These are phyloP conservation scores for Hypoxylon fuscum DNA, from an alignment of 495 filamentous ascomycete genomes.

Conservation along the genomic window DNA sequence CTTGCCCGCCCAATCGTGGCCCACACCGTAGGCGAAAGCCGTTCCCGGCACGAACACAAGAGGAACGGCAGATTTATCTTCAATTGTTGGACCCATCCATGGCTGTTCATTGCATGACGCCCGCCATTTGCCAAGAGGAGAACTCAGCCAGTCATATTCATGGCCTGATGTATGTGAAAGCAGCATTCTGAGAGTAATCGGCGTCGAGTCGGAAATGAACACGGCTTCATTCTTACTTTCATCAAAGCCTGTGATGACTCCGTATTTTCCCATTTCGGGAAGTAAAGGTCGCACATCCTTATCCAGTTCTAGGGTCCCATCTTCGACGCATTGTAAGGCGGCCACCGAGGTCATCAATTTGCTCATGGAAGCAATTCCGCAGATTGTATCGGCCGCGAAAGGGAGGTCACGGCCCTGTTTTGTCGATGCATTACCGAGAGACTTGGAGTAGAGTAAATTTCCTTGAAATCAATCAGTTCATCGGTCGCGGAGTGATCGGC, in stretches of 20 bases:
- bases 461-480: no score
- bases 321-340: constrained; percentile 61
- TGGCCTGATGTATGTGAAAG: constrained; percentile 61
- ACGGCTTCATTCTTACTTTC: constrained; percentile 40
- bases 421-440: constrained; percentile 24
- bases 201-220: constrained; percentile 38
- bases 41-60: constrained; percentile 58
- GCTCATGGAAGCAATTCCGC: constrained; percentile 62
- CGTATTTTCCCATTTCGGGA: constrained; percentile 52
- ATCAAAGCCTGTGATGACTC: constrained; percentile 52
- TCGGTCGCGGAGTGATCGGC: constrained; percentile 3
- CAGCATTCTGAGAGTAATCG: constrained; percentile 57
- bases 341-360: constrained; percentile 61
- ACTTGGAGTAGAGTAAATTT: constrained; percentile 31
- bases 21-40: constrained; percentile 56
- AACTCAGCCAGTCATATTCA: constrained; percentile 54
- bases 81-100: constrained; percentile 20
- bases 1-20: constrained; percentile 61
- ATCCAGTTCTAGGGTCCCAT: constrained; percentile 53
- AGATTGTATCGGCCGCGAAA: constrained; percentile 61
- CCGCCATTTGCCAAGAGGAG: constrained; percentile 48
- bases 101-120: constrained; percentile 25
- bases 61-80: constrained; percentile 49
- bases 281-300: constrained; percentile 48
- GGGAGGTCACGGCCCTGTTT: constrained; percentile 24